phyloP scores from a whole-genome alignment of 176 grass and related monocot genomes.

The Melocanna baccifera region DNA sequence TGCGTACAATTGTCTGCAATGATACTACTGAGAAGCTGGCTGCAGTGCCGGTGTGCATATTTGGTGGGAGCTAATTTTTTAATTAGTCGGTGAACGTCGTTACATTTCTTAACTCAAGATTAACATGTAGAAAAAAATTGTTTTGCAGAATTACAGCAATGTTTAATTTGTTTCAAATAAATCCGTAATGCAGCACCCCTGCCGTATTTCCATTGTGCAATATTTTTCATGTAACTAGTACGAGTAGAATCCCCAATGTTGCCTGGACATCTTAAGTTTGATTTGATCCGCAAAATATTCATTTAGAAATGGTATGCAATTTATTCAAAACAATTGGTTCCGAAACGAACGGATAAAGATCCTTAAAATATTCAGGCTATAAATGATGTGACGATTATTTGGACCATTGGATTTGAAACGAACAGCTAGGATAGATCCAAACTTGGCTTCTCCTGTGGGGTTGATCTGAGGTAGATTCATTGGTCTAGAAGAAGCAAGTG shows the following conservation, averaged over 20 bases:
- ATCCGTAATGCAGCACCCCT: too few relatives aligned
- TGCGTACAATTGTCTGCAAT: neutral
- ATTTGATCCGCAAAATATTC: neutral
- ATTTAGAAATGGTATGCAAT: neutral
- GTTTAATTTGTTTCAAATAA: neutral
- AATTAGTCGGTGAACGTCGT: neutral
- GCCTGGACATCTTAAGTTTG: neutral
- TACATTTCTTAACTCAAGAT: neutral
- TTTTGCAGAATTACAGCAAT: neutral
- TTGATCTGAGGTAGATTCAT: neutral
- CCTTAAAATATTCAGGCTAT: neutral
- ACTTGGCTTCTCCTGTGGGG: neutral
- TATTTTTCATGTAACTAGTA: neutral
- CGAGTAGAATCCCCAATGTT: neutral
- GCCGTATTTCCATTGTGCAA: neutral
- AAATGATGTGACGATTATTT: neutral
- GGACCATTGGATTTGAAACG: neutral
- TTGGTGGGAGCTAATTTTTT: neutral
- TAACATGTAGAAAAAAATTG: neutral
- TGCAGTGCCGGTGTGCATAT: too few relatives aligned
- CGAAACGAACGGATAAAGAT: neutral
- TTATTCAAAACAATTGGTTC: neutral
- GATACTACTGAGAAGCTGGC: too few relatives aligned
- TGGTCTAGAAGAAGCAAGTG: constrained; percentile 3
- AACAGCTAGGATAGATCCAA: neutral